A percentile compares a stretch with the other conserved stretches of the same genome.
Evolutionary conservation across 768 basidiomycete genomes (phyloP).

Genomic region (Boletus subcaerulescens): DNA sequence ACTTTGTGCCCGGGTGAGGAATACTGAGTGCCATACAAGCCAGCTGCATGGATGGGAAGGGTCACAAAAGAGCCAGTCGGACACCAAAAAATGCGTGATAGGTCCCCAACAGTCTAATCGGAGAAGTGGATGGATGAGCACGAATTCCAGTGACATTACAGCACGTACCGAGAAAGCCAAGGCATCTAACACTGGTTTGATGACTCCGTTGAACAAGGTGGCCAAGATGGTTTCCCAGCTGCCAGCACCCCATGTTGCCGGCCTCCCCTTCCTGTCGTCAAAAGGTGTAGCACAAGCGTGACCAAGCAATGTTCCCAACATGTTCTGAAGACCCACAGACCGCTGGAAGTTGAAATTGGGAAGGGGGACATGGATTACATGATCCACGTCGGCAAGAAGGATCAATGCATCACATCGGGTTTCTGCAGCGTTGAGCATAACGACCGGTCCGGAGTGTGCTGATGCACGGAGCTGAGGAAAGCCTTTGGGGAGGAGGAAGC

Average conservation of each 20-base stretch:
- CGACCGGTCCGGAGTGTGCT: not conserved
- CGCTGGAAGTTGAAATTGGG: not conserved
- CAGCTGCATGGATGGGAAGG: not conserved
- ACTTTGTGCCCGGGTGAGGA: no score
- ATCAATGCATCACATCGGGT: conserved; percentile 34
- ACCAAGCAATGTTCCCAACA: not conserved
- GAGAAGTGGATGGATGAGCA: conserved; percentile 2
- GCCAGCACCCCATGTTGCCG: not conserved
- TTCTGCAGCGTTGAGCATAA: not conserved
- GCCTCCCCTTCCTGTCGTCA: not conserved
- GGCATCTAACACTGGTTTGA: conserved; percentile 2
- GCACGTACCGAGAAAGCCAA: not conserved
- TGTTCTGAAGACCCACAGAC: not conserved
- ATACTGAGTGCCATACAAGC: no score
- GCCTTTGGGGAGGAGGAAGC: not conserved
- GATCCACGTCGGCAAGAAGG: not conserved
- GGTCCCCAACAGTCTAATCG: not conserved
- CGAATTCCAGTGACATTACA: no score
- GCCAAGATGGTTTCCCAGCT: conserved; percentile 1
- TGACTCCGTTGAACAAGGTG: not conserved
- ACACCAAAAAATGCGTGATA: not conserved
- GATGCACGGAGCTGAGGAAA: not conserved
- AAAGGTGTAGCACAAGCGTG: not conserved
- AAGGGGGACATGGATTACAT: conserved; percentile 5
- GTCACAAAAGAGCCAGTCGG: not conserved